Base-by-base conservation (phyloP, 1,284 basidiomycete species). In the Ustilago cynodontis region DNA sequence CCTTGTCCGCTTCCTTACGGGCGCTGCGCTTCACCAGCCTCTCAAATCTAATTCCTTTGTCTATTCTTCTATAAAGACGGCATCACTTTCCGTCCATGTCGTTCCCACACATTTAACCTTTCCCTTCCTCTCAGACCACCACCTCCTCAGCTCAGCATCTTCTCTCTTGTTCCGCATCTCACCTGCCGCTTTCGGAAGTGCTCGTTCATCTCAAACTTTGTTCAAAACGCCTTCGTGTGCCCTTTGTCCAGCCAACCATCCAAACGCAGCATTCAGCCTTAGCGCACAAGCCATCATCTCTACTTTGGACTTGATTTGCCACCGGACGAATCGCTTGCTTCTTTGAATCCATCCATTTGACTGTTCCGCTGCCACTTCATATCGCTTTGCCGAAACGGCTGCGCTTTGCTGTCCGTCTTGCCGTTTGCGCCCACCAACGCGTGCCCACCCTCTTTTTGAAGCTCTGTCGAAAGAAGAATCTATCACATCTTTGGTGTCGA, bases 341-440 rank as follows among this genome's bases (percentile, higher is more conserved):
- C 41, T 11, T 49, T n/a, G n/a, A n/a, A n/a, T n/a, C n/a, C 41
- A 41, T 51, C 18, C 13, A 13, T 22, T 20, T 47, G 49, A 29
- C 13, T 35, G 33, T 53, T 39, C 61, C 61, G 59, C 62, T 14
- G 18, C 28, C 10, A 13, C 59, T 71, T 71, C 62, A 71, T 71
- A 53, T 49, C 41, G 47, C 51, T 52, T 53, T 35, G 20, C 22
- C 20, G 35, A 37, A 13, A 43, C 13, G 22, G 22, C 10, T 56
- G 52, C 29, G 51, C 37, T 53, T 28, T 29, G 18, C 28, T 31
- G 29, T 18, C n/a, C 39, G 14, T 51, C 22, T 49, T 18, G 29
- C 43, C 11, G 16, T 45, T 37, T 29, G 37, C 63, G 47, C 63
- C 28, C 31, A 16, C 28, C 16, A 31, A 24, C 16, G 28, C 31